Conservation (phyloP, 176 grass and related monocot species). For the Hyparrhenia diplandra region DNA sequence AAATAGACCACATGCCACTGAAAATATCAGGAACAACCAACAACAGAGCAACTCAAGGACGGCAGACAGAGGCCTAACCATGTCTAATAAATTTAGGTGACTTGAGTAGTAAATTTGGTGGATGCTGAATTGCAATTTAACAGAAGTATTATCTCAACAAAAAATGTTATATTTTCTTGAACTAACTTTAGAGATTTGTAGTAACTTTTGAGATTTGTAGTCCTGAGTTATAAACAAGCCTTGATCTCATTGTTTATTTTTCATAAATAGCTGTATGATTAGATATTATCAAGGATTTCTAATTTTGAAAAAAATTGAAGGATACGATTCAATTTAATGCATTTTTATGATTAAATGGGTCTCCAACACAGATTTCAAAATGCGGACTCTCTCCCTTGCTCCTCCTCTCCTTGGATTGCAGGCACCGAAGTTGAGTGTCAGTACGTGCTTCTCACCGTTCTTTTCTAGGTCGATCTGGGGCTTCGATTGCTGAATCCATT, state of each 20-base stretch:
- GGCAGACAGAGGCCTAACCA: background rate
- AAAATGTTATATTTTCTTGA: background rate
- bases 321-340: background rate
- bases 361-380: background rate
- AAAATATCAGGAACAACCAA: background rate
- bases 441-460: no score
- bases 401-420: no score
- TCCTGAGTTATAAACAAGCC: background rate
- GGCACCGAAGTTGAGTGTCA: no score
- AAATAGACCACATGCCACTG: background rate
- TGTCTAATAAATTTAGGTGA: background rate
- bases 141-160: background rate
- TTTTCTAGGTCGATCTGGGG: no score
- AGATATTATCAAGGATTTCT: background rate
- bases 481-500: no score
- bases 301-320: no score
- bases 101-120: background rate
- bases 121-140: background rate
- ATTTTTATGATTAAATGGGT: background rate
- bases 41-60: background rate
- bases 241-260: background rate
- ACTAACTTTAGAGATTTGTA: no score
- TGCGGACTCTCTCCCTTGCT: no score
- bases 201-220: background rate
- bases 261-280: background rate